These are phyloP conservation scores for Botryotinia narcissicola DNA, from an alignment of 2,329 filamentous ascomycete species.

Conservation along the genomic window DNA sequence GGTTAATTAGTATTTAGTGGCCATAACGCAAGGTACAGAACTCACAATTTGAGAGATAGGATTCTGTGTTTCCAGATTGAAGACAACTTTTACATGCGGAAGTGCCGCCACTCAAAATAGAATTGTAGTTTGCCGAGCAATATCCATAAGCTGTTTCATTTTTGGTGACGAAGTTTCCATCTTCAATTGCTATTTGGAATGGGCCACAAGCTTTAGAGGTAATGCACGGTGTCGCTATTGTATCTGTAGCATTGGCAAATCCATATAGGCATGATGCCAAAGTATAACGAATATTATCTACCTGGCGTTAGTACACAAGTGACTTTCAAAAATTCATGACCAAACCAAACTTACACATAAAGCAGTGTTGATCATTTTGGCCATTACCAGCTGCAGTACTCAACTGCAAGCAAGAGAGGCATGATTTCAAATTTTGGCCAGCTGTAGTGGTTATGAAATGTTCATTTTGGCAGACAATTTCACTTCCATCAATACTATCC, in stretches of 20 bases:
- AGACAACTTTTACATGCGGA: conserved; percentile 26
- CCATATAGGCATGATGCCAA: conserved; percentile 34
- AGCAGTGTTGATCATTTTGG: conserved; percentile 35
- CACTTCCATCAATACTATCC: conserved; percentile 44
- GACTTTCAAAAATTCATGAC: neutral
- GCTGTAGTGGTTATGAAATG: conserved; percentile 28
- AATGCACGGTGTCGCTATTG: conserved; percentile 31
- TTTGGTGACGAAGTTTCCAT: conserved; percentile 28
- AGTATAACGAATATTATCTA: conserved; percentile 38
- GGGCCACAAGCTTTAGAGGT: conserved; percentile 30
- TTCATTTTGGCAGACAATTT: conserved; percentile 42
- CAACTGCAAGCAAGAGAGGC: conserved; percentile 35
- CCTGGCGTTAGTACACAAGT: neutral
- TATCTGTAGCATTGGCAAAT: conserved; percentile 30
- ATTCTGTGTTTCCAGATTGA: conserved; percentile 12
- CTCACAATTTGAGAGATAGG: conserved; percentile 31
- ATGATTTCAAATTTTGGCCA: conserved; percentile 34
- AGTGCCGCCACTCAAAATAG: conserved; percentile 22
- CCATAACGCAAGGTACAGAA: neutral
- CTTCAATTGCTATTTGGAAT: conserved; percentile 29
- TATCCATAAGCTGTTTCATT: conserved; percentile 33
- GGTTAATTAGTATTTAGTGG: neutral
- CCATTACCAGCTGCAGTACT: conserved; percentile 30
- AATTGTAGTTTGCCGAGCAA: conserved; percentile 30
- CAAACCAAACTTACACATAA: conserved; percentile 33